phyloP scores from a whole-genome alignment of 2,329 filamentous ascomycete genomes.

The Colletotrichum liaoningense region DNA sequence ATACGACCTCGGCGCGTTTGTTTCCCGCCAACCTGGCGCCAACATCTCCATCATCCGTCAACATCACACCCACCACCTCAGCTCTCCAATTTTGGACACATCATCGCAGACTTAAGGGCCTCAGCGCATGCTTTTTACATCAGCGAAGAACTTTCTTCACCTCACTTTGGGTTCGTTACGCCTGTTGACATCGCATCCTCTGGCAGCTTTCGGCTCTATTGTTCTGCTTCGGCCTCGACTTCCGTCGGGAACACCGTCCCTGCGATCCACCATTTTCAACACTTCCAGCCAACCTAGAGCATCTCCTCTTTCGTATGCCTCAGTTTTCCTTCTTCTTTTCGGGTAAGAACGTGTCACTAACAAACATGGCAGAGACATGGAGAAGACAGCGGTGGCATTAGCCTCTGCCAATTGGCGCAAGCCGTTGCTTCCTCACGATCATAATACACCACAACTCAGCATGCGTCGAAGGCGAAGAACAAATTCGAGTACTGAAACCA shows the following conservation, averaged over 20 bases:
- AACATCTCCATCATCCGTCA: not conserved
- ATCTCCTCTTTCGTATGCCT: not conserved
- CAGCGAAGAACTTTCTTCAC: constrained; percentile 24
- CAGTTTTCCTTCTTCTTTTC: not conserved
- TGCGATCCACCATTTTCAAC: not conserved
- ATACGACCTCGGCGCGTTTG: not conserved
- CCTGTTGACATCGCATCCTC: not conserved
- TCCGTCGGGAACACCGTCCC: not conserved
- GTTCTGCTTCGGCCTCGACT: not conserved
- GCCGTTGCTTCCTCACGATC: not conserved
- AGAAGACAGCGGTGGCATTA: constrained; percentile 7
- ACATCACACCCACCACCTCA: constrained; percentile 18
- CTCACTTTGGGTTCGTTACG: not conserved
- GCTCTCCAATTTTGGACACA: constrained; percentile 22
- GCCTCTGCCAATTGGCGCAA: constrained; percentile 25
- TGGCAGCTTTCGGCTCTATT: not conserved
- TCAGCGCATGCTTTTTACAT: constrained; percentile 30
- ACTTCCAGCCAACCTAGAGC: not conserved
- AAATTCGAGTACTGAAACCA: not conserved
- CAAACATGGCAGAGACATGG: not conserved
- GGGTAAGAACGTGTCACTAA: not conserved
- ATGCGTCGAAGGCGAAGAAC: constrained; percentile 3
- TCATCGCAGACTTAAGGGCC: constrained; percentile 27
- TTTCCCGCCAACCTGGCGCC: not conserved
- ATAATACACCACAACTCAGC: not conserved